Evolutionary conservation across 1,139 yeast species (phyloP), one percentile per base, ranked within the genome.

Genomic region (Suzukiozyma palmioleophila): DNA sequence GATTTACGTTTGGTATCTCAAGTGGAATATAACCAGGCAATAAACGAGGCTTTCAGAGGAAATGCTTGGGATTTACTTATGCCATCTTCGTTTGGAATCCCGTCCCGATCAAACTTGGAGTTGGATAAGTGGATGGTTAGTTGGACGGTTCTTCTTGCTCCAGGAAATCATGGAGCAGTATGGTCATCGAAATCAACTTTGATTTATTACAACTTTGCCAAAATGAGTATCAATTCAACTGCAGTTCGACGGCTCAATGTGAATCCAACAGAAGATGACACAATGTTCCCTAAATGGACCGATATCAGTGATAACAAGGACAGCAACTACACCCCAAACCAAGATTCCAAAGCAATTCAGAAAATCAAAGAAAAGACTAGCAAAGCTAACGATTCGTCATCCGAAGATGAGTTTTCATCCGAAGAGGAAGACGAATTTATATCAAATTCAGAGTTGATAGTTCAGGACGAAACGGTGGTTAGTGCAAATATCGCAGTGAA

Each of bases 81-180:
- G 0, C 88, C 88, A 0, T 63, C 80, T 1, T 62, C 77, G 0
- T 75, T 81, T 51, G 89, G 88, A 0, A 69, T 82, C 8, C 88
- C 88, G 0, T 81, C 84, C 46, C 77, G 76, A 48, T 73, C 81
- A 14, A 82, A 82, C 55, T 61, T 82, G 44, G 86, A 81, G 43
- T 60, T 82, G 33, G 88, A 82, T 50, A 80, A 77, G 54, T 82
- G 89, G 89, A 82, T 82, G 88, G 87, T 82, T 8, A 81, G 84
- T 11, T 82, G 89, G 89, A 80, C 89, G 0, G 86, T 83, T 8
- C 57, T 81, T 26, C 59, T 82, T 13, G 77, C 85, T 1, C 84
- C 86, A 0, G 73, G 77, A 32, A 71, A 68, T 42, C 70, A 70
- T 37, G 79, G 80, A 9, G 77, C 83, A 0, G 77, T 80, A 0